Conservation (phyloP, 495 filamentous ascomycete species). For the Neurospora sp. region DNA sequence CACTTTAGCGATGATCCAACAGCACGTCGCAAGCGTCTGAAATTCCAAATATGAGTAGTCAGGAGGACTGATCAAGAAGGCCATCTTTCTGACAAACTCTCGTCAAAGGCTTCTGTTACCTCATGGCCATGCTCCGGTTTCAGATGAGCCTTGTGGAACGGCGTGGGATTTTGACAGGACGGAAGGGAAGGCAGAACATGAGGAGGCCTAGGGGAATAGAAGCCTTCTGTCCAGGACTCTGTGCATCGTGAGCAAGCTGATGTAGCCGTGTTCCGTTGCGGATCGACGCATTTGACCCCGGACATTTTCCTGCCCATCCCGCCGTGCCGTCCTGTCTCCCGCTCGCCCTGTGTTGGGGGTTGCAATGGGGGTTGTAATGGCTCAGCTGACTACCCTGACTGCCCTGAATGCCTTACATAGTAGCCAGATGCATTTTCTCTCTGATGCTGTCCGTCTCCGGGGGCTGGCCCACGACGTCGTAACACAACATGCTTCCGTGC, state of each 20-base stretch:
- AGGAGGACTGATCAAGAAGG: neutral
- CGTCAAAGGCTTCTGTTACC: neutral
- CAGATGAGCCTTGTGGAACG: constrained; percentile 8
- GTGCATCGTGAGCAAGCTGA: neutral
- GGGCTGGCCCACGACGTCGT: neutral
- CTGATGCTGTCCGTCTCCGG: neutral
- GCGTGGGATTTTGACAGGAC: constrained; percentile 18
- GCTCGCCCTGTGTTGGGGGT: neutral
- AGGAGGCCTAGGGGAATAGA: constrained; percentile 10
- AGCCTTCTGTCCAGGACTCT: neutral
- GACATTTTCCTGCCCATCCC: neutral
- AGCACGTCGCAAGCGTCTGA: neutral
- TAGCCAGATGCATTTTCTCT: neutral
- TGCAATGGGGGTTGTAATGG: neutral
- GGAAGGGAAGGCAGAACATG: constrained; percentile 8
- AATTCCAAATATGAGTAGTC: neutral
- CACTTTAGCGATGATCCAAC: neutral
- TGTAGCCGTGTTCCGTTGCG: neutral
- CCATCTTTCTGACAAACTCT: neutral
- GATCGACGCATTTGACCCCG: neutral
- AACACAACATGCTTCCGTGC: neutral
- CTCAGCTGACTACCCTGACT: neutral
- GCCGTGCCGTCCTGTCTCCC: neutral
- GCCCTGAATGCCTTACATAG: neutral
- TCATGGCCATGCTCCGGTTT: constrained; percentile 1